Evolutionary conservation across 331 rosid genomes (phyloP), one percentile per base, ranked within the genome.

Genomic region (Erythrophleum ivorense): DNA sequence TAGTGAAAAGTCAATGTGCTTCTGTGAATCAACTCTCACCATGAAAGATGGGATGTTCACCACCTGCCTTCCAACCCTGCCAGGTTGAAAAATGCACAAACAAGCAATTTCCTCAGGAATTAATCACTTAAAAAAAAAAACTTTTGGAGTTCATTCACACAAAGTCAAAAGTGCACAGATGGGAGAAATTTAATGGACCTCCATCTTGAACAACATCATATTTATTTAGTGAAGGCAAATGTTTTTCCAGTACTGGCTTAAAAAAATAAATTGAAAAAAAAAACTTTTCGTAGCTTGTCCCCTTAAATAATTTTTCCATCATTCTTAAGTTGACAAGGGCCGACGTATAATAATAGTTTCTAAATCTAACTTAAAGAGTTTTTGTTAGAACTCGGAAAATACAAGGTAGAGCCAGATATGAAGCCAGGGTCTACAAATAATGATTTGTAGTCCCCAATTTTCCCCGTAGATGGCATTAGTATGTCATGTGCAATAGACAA

Each of bases 51-150:
- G 88, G 18, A 91, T 89, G 85, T 91, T 91, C 78, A 89, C 92
- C 29, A 90, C 88, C 67, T 91, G 92, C 82, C 92, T 91, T 18
- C 91, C 92, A 76, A 91, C 95, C 88, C 95, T 91, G 84, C 45
- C 19, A 66, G 38, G 13, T 45, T 71, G 54, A 59, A 70, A 73
- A 64, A 24, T 0, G 21, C 72, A 40, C 1, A 50, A 55, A 38
- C 5, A 1, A 11, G 46, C 74, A 67, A 10, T 21, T 10, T n/a
- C 16, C 16, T 6, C 0, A 21, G 38, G 9, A 41, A 21, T 7
- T 16, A 16, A 36, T 7, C 50, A 12, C 55, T 2, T 50, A 12
- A 13, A 13, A 3, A 16, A n/a, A 10, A 11, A 12, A 1, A 15
- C 45, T 13, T 18, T 11, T 41, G 1, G 1, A 24, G 18, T 16